phyloP scores from a whole-genome alignment of 176 grass and related monocot species.

The Bonia amplexicaulis region DNA sequence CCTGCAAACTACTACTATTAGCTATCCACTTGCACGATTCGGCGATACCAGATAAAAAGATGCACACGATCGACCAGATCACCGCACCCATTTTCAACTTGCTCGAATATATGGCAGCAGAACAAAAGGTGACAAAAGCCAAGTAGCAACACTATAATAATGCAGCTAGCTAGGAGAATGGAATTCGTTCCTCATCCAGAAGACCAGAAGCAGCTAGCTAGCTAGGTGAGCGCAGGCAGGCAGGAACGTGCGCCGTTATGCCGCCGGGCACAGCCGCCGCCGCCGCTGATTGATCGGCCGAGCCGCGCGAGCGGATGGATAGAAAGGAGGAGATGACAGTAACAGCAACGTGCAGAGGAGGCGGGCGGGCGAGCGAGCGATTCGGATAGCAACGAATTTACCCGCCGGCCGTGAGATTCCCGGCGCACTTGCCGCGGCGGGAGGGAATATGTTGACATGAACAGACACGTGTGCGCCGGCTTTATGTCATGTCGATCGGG shows the following conservation, averaged over 20 bases:
- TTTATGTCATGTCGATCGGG: conserved; percentile 17
- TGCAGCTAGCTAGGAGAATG: conserved; percentile 1
- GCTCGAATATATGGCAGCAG: conserved; percentile 23
- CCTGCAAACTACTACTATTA: background rate
- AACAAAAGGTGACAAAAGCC: background rate
- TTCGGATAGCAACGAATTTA: conserved; percentile 36
- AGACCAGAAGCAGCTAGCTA: background rate
- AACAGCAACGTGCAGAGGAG: background rate
- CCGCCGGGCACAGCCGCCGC: background rate
- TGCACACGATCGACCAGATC: background rate
- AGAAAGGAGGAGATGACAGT: background rate
- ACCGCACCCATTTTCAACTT: conserved; percentile 8
- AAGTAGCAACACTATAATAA: background rate
- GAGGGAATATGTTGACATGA: background rate
- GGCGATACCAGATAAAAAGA: conserved; percentile 23
- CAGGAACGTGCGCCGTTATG: background rate
- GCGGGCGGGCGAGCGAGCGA: background rate
- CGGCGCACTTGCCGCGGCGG: conserved; percentile 14
- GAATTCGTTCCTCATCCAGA: conserved; percentile 33
- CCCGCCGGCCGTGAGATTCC: conserved; percentile 31
- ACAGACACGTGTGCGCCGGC: background rate
- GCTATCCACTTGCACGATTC: background rate
- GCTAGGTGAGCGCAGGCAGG: background rate
- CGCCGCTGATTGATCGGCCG: background rate
- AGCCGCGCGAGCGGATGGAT: background rate